These are phyloP conservation scores for Lathyrus sativus DNA, from an alignment of 306 rosid species.

Conservation along the genomic window DNA sequence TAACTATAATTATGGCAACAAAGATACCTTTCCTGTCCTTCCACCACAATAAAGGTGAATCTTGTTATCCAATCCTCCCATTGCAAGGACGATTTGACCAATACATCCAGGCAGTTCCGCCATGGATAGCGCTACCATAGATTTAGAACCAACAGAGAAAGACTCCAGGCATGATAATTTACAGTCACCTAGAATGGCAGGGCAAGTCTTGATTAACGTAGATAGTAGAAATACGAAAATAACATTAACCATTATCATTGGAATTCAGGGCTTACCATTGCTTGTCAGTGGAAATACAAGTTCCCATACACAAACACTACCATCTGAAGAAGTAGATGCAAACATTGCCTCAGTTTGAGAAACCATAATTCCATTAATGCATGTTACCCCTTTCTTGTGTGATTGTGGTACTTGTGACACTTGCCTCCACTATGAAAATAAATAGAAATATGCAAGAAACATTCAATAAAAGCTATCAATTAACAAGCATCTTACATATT, in stretches of 20 bases:
- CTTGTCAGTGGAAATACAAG: conserved; percentile 54
- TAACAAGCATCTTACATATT: conserved; percentile 20
- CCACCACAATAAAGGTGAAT: conserved; percentile 86
- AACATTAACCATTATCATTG: conserved; percentile 11
- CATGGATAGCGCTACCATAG: conserved; percentile 85
- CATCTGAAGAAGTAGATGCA: conserved; percentile 89
- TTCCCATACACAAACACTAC: conserved; percentile 69
- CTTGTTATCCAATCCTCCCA: conserved; percentile 97
- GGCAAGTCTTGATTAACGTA: conserved; percentile 3
- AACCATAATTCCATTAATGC: conserved; percentile 78
- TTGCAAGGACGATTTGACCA: conserved; percentile 73
- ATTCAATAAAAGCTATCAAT: conserved; percentile 27
- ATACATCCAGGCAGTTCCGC: conserved; percentile 79
- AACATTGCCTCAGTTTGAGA: conserved; percentile 73
- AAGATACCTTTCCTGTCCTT: conserved; percentile 74
- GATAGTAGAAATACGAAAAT: neutral
- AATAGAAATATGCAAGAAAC: conserved; percentile 29
- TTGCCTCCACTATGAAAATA: conserved; percentile 69
- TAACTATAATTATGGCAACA: conserved; percentile 14
- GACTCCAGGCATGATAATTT: conserved; percentile 62
- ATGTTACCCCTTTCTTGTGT: conserved; percentile 94
- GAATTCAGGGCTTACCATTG: conserved; percentile 53
- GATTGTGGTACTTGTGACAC: conserved; percentile 67
- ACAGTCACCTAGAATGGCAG: conserved; percentile 68
- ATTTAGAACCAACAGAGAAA: conserved; percentile 71